Percentiles rank a stretch among this genome's conserved stretches.
Evolutionary conservation across 1,139 yeast genomes (phyloP).

Genomic region (Candida sp.): DNA sequence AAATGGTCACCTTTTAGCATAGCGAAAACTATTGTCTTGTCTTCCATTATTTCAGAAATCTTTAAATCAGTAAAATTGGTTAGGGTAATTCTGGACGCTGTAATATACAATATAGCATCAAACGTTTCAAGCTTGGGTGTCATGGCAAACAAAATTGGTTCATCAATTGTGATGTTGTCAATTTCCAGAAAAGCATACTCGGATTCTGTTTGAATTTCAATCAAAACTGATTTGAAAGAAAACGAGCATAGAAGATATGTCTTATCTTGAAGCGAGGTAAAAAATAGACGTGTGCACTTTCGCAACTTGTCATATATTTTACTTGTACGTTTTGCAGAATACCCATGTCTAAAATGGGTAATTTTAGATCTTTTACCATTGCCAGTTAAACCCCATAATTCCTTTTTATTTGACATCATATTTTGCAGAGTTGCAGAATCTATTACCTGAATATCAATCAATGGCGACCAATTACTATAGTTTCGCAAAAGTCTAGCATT

Average conservation of each 20-base stretch:
- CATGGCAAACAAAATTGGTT: conserved; percentile 11
- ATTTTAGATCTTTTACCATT: conserved; percentile 33
- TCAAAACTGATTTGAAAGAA: conserved; percentile 34
- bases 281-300: conserved; percentile 20
- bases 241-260: conserved; percentile 31
- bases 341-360: conserved; percentile 38
- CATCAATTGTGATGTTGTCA: conserved; percentile 15
- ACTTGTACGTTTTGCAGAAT: conserved; percentile 23
- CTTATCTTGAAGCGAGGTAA: conserved; percentile 11
- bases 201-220: conserved; percentile 21
- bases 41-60: conserved; percentile 5
- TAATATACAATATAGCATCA: conserved; percentile 24
- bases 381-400: conserved; percentile 50
- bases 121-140: conserved; percentile 2
- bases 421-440: conserved; percentile 13
- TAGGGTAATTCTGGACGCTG: conserved; percentile 20
- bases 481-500: conserved; percentile 15
- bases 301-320: conserved; percentile 26
- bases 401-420: conserved; percentile 17
- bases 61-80: conserved; percentile 15
- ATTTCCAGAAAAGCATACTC: conserved; percentile 23
- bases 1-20: conserved; percentile 11
- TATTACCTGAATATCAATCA: conserved; percentile 38
- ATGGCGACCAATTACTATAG: conserved; percentile 49
- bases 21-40: conserved; percentile 13